Percentiles rank a stretch among this genome's conserved stretches.
Evolutionary conservation across 352 stramenopile genomes (phyloP).

Genomic region (Globisporangium acanthophoron): DNA sequence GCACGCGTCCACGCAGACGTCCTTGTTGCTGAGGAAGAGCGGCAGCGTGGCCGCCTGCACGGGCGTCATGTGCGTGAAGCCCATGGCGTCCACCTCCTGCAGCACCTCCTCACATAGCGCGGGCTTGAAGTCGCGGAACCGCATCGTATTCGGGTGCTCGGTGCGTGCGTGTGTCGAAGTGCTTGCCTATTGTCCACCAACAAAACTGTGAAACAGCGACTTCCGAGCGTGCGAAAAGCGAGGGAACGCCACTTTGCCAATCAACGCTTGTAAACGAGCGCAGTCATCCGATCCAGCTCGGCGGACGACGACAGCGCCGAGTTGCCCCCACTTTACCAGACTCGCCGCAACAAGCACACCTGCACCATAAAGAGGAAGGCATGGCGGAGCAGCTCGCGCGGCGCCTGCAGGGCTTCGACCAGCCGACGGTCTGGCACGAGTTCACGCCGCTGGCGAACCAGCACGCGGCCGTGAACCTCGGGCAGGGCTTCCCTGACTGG

Average conservation of each 20-base stretch:
- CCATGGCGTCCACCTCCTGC: conserved; percentile 60
- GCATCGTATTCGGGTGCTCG: conserved; percentile 25
- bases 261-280: too few relatives aligned
- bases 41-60: conserved; percentile 91
- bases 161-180: too few relatives aligned
- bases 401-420: conserved; percentile 67
- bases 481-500: conserved; percentile 94
- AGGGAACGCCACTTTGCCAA: too few relatives aligned
- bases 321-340: neutral
- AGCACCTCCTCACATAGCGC: conserved; percentile 72
- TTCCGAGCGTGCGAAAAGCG: too few relatives aligned
- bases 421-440: conserved; percentile 81
- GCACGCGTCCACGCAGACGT: conserved; percentile 92
- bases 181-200: neutral
- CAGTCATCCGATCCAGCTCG: too few relatives aligned
- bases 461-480: conserved; percentile 90
- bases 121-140: conserved; percentile 80
- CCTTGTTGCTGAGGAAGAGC: conserved; percentile 92
- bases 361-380: neutral
- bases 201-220: neutral
- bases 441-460: conserved; percentile 87
- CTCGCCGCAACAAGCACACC: neutral
- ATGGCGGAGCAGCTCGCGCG: conserved; percentile 60
- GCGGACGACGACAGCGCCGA: too few relatives aligned
- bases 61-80: conserved; percentile 89